These are phyloP conservation scores for Emergomyces orientalis DNA, from an alignment of 2,329 filamentous ascomycete species.

Conservation along the genomic window DNA sequence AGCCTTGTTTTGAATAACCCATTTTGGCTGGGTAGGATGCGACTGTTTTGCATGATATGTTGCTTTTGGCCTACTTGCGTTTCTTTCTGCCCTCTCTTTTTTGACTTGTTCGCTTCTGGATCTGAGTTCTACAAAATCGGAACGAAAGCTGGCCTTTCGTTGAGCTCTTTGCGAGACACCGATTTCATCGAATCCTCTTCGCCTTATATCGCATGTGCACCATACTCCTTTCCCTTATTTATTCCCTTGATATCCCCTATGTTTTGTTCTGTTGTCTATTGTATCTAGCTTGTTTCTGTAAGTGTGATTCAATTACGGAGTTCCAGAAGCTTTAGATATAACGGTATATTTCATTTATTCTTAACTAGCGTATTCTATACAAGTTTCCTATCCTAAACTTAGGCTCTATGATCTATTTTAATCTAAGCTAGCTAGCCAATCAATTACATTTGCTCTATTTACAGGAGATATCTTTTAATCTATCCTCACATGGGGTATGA, in stretches of 20 bases:
- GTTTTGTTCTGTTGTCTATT: background rate
- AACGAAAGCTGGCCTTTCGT: background rate
- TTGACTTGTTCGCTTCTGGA: background rate
- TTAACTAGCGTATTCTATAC: background rate
- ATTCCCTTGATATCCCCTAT: background rate
- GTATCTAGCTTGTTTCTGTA: background rate
- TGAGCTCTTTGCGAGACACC: background rate
- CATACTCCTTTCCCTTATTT: background rate
- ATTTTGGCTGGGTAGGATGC: background rate
- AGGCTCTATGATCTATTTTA: background rate
- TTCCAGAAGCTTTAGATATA: background rate
- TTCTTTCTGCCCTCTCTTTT: background rate
- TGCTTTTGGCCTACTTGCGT: background rate
- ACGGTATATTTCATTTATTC: background rate
- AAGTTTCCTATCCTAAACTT: background rate
- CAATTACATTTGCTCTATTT: background rate
- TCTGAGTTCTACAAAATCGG: background rate
- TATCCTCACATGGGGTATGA: background rate
- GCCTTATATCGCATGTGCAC: background rate
- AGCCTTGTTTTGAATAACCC: background rate
- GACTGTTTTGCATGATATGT: background rate
- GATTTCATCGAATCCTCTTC: background rate
- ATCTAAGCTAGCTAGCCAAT: background rate
- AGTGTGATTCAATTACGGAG: background rate
- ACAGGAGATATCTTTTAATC: too few relatives aligned